Evolutionary conservation across 192 early-diverging fungal species (phyloP), one percentile per base, ranked within the genome.

Genomic region (Gamsiella multidivaricata): DNA sequence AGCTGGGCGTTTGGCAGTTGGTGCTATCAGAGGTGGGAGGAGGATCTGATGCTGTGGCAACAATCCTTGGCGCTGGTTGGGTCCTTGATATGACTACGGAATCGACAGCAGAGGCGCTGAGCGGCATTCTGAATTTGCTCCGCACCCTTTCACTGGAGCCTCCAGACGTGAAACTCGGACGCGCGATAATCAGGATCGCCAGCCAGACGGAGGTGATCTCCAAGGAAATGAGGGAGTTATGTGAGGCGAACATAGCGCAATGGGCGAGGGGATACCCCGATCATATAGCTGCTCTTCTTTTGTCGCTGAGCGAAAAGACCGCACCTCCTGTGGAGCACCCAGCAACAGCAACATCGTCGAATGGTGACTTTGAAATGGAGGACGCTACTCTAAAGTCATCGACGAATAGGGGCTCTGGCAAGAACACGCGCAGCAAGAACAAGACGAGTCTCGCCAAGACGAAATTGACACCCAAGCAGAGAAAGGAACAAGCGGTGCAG

Each of bases 1-100:
- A 87, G 34, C 74, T 87, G 51, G 87, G 85, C 36, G 29, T 89
- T 36, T 89, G 88, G 88, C 86, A 89, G 56, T 32, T 89, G 47
- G 32, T 85, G 2, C 54, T 42, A 0, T 83, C 84, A 0, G 88
- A 87, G 54, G 10, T 84, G 2, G 56, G 65, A 7, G 88, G 80
- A 8, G 62, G 75, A 14, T 4, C 54, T 7, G 26, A 20, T 2
- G 58, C 68, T 0, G 61, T 72, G 12, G n/a, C 29, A 0, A 18
- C 11, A 1, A 29, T 86, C 12, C 68, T 80, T 0, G 25, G 37
- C 3, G 61, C 60, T 2, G 53, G 22, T 32, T 70, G 71, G 63
- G 29, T 81, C 18, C 71, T 60, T 0, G 14, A 39, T 0, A 33
- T 69, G 54, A 65, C 20, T 3, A 49, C 69, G 4, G 3, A 15